Conservation (phyloP, 2,329 filamentous ascomycete species). For the Trichoderma arundinaceum region DNA sequence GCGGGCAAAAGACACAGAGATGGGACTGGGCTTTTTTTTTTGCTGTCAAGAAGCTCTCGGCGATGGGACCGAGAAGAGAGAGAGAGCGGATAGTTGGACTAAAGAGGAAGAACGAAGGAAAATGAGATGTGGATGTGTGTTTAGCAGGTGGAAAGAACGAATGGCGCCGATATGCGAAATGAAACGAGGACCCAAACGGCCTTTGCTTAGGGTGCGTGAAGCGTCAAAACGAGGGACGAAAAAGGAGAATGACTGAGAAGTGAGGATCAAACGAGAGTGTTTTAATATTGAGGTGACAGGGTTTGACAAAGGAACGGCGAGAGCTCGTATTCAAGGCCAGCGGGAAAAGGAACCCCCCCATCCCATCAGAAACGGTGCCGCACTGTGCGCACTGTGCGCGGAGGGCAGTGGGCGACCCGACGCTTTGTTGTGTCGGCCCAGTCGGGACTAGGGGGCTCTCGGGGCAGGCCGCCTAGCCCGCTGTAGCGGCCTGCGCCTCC, state of each 20-base stretch:
- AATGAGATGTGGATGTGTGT: background rate
- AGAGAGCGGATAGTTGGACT: constrained; percentile 25
- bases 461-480: constrained; percentile 25
- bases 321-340: constrained; percentile 28
- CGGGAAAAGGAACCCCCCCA: constrained; percentile 5
- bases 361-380: constrained; percentile 1
- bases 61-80: constrained; percentile 4
- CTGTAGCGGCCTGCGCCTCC: constrained; percentile 28
- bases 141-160: constrained; percentile 15
- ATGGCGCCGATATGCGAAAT: constrained; percentile 17
- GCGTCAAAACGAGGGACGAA: constrained; percentile 27
- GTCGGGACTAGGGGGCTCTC: constrained; percentile 23
- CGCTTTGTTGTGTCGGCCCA: constrained; percentile 19
- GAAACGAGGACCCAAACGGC: constrained; percentile 12
- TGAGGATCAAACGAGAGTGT: constrained; percentile 30
- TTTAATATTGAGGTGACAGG: constrained; percentile 31
- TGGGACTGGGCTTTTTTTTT: background rate
- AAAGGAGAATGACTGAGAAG: constrained; percentile 27
- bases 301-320: constrained; percentile 29
- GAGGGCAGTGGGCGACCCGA: constrained; percentile 14
- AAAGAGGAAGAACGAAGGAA: constrained; percentile 14
- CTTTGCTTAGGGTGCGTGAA: constrained; percentile 9
- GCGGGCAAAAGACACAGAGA: constrained; percentile 1
- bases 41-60: constrained; percentile 12
- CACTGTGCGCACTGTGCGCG: constrained; percentile 17